These are phyloP conservation scores for Curvularia eragrostidis DNA, from an alignment of 2,329 filamentous ascomycete species.

Conservation along the genomic window DNA sequence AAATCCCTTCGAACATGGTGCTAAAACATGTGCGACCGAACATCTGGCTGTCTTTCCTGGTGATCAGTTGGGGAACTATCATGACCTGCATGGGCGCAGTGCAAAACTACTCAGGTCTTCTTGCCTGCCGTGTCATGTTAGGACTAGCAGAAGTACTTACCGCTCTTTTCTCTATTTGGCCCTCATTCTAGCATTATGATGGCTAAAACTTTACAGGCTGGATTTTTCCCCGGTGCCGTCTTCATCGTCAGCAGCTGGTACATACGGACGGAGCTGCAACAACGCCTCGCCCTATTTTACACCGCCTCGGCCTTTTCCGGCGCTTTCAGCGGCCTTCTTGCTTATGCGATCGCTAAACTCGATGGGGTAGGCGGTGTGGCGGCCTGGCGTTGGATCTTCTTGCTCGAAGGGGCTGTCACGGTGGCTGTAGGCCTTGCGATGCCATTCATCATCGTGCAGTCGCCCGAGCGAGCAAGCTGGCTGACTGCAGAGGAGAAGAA, in stretches of 20 bases:
- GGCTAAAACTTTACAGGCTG: neutral
- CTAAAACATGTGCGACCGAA: slow-evolving; percentile 64
- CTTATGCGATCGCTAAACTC: slow-evolving; percentile 65
- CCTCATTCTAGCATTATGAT: neutral
- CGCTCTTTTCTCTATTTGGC: neutral
- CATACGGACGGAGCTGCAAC: slow-evolving; percentile 64
- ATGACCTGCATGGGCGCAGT: slow-evolving; percentile 60
- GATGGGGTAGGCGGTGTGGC: slow-evolving; percentile 58
- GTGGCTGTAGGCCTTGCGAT: slow-evolving; percentile 38
- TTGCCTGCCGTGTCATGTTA: slow-evolving; percentile 56
- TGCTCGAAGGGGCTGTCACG: slow-evolving; percentile 47
- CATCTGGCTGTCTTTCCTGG: slow-evolving; percentile 55
- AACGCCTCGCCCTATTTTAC: slow-evolving; percentile 65
- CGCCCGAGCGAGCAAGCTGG: neutral
- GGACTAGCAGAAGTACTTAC: slow-evolving; percentile 48
- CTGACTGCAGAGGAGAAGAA: neutral
- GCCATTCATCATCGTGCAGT: neutral
- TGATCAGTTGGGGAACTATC: slow-evolving; percentile 57
- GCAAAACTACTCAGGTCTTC: slow-evolving; percentile 54
- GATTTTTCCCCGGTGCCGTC: slow-evolving; percentile 49
- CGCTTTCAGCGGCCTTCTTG: slow-evolving; percentile 66
- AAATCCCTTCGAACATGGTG: slow-evolving; percentile 66
- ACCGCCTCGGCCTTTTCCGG: slow-evolving; percentile 64
- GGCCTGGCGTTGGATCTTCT: slow-evolving; percentile 49
- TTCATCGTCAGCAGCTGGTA: slow-evolving; percentile 71